These are phyloP conservation scores for Penstemon davidsonii DNA, from an alignment of 257 asterid genomes.

Conservation along the genomic window DNA sequence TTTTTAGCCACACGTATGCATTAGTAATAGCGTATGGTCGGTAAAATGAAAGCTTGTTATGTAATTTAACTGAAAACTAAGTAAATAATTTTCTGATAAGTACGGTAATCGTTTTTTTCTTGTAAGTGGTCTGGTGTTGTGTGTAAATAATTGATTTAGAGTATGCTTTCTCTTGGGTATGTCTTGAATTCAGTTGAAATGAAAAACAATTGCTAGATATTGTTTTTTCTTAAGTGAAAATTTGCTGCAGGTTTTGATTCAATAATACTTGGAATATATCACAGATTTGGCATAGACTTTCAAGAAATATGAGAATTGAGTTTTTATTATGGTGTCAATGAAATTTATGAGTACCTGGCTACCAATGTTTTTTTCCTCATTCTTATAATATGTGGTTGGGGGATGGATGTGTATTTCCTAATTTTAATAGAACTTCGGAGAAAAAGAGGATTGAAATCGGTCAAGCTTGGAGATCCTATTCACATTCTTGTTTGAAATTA, in stretches of 20 bases:
- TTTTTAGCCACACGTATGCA: no score
- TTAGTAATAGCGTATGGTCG: no score
- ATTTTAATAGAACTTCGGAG: background rate
- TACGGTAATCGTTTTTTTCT: background rate
- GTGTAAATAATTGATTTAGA: conserved; percentile 1
- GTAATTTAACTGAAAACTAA: no score
- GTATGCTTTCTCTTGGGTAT: background rate
- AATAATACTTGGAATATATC: background rate
- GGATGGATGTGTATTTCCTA: background rate
- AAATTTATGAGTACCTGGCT: background rate
- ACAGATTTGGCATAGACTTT: background rate
- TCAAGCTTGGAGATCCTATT: background rate
- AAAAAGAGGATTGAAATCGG: background rate
- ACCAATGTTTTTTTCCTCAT: background rate
- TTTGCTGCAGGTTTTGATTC: background rate
- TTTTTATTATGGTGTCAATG: background rate
- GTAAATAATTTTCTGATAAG: background rate
- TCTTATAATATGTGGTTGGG: background rate
- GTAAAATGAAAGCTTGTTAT: background rate
- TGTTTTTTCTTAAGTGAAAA: background rate
- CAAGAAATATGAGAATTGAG: background rate
- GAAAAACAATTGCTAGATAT: background rate
- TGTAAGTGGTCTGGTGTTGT: background rate
- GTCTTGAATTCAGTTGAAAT: background rate
- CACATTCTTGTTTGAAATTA: background rate